These are phyloP conservation scores for Talaromyces marneffei DNA, from an alignment of 2,329 filamentous ascomycete genomes.

Conservation along the genomic window DNA sequence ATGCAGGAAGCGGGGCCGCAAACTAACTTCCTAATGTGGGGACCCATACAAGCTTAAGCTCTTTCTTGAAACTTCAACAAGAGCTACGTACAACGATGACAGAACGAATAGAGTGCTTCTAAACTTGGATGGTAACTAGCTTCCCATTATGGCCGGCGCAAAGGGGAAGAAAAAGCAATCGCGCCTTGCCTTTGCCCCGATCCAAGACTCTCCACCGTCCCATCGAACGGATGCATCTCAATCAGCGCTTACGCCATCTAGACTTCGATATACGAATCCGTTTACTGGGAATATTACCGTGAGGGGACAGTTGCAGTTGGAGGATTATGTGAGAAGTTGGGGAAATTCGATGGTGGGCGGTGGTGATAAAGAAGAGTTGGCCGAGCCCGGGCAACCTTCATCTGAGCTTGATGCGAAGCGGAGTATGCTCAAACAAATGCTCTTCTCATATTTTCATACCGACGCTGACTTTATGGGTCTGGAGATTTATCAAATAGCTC, in stretches of 20 bases:
- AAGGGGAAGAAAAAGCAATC: constrained; percentile 28
- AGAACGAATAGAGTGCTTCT: not conserved
- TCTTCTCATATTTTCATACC: not conserved
- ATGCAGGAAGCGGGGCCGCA: not conserved
- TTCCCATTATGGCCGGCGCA: constrained; percentile 8
- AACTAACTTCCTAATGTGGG: not conserved
- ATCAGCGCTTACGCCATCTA: constrained; percentile 26
- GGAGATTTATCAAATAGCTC: not conserved
- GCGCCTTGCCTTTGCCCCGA: constrained; percentile 38
- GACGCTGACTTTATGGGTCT: not conserved
- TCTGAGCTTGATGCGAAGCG: not conserved
- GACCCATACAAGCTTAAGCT: not conserved
- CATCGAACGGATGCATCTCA: constrained; percentile 18
- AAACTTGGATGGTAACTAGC: not conserved
- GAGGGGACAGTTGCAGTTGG: constrained; percentile 11
- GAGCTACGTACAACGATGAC: not conserved
- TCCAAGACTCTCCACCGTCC: constrained; percentile 21
- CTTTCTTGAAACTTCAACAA: not conserved
- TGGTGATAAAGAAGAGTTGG: not conserved
- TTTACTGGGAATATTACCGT: constrained; percentile 14
- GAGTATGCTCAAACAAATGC: not conserved
- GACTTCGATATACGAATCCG: constrained; percentile 30
- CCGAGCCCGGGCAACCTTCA: not conserved
- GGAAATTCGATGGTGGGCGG: not conserved
- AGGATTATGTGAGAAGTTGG: constrained; percentile 6